Evolutionary conservation across 306 rosid species (phyloP), one percentile per base, ranked within the genome.

Genomic region (Potentilla sterilis): DNA sequence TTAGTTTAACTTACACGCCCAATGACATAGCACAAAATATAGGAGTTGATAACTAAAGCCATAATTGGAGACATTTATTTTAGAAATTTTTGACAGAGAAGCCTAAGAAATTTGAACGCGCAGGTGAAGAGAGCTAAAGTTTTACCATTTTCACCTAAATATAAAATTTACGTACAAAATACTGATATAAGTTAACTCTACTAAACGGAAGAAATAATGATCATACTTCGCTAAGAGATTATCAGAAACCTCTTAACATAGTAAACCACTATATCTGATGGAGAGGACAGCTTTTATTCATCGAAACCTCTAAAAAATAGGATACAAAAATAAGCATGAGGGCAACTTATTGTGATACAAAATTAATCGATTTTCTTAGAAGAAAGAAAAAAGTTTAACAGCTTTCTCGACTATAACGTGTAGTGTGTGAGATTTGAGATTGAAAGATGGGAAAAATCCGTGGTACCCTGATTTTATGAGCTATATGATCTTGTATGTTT

Each of bases 331-430:
- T 52, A 79, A 82, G 71, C 35, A 57, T 38, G 62, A 80, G 37
- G n/a, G 80, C 75, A 77, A 75, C 54, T 15, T 40, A 74, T 32
- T 22, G 69, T 69, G 84, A 81, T 79, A 81, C 70, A 72, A 83
- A 82, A 74, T 2, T 43, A 24, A 38, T 70, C 42, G 43, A 44
- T 67, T 28, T 28, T 28, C 28, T 28, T 28, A 28, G 28, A 28
- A 28, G 28, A 28, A 28, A 28, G 28, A 28, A 28, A 28, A 28
- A 28, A 28, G 28, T 28, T 28, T 28, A 28, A 28, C 28, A 28
- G 28, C 28, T 49, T 81, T 76, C 74, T 28, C 38, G 65, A 42
- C 68, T 72, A 71, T 81, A 78, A 82, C 79, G 76, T 35, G 71
- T 70, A 58, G 82, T 77, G 81, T 69, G 72, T 75, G 82, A 76